Conservation (phyloP, 208 protist genomes). For the Trypanosoma cruzi region DNA sequence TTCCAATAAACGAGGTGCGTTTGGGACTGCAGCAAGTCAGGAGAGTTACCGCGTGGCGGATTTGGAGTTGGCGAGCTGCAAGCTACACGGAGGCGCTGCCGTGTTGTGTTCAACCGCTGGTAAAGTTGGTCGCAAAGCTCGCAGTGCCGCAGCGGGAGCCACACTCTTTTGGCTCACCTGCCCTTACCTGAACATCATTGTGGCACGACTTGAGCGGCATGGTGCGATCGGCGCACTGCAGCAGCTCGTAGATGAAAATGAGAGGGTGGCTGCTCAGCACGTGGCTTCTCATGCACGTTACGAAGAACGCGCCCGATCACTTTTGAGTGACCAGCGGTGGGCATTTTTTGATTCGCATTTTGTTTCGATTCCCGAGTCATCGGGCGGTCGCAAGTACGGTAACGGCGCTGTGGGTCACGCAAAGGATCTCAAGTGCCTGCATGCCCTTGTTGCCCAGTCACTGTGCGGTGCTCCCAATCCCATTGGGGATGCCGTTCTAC, state of each 20-base stretch:
- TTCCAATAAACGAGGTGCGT: conserved; percentile 30
- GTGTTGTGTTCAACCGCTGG: conserved; percentile 82
- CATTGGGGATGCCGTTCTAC: conserved; percentile 53
- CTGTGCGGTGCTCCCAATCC: conserved; percentile 66
- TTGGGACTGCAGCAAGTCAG: conserved; percentile 60
- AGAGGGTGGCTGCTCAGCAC: conserved; percentile 31
- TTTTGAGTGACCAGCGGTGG: conserved; percentile 56
- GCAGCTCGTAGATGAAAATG: conserved; percentile 31
- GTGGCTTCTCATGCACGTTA: conserved; percentile 64
- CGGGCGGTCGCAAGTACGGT: conserved; percentile 54
- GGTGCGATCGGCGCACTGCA: conserved; percentile 46
- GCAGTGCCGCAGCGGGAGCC: conserved; percentile 68
- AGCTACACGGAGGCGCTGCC: conserved; percentile 44
- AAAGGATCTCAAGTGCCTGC: conserved; percentile 86
- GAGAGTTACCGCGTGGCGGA: conserved; percentile 65
- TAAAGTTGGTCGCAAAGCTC: conserved; percentile 71
- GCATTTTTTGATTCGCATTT: conserved; percentile 77
- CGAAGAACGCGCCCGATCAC: conserved; percentile 34
- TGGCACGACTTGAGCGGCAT: conserved; percentile 73
- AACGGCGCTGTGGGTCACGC: conserved; percentile 82
- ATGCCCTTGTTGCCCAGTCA: conserved; percentile 79
- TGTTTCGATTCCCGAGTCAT: conserved; percentile 15
- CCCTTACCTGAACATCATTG: conserved; percentile 73
- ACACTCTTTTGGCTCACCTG: conserved; percentile 90
- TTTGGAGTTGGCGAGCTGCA: conserved; percentile 57